phyloP scores from a whole-genome alignment of 495 filamentous ascomycete genomes.

The Penicillium bovifimosum region DNA sequence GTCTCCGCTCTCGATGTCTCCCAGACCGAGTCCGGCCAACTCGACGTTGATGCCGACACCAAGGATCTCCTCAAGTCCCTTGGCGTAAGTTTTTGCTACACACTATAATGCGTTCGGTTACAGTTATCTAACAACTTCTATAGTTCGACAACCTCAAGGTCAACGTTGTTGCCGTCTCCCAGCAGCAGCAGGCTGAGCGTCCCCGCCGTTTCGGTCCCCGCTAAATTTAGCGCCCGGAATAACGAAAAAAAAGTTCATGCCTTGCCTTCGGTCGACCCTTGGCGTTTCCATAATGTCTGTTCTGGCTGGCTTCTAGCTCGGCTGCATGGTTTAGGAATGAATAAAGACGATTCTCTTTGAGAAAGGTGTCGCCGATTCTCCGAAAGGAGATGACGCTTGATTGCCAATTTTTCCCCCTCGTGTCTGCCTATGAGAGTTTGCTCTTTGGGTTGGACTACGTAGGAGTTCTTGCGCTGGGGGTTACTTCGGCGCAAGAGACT shows the following conservation, averaged over 20 bases:
- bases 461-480: conserved; percentile 13
- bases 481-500: conserved; percentile 3
- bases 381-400: conserved; percentile 75
- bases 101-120: not conserved
- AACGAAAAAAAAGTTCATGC: conserved; percentile 28
- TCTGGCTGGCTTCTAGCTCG: conserved; percentile 18
- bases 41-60: conserved; percentile 94
- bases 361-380: conserved; percentile 89
- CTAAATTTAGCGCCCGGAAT: conserved; percentile 27
- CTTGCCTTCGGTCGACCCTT: conserved; percentile 32
- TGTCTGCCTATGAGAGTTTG: conserved; percentile 18
- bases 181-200: conserved; percentile 77
- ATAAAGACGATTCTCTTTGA: conserved; percentile 52
- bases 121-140: conserved; percentile 8
- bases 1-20: conserved; percentile 96
- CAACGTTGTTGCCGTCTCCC: conserved; percentile 83
- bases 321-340: conserved; percentile 47
- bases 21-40: conserved; percentile 82
- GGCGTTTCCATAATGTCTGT: conserved; percentile 27
- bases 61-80: conserved; percentile 98
- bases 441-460: conserved; percentile 15
- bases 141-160: conserved; percentile 97
- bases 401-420: conserved; percentile 62
- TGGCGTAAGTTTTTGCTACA: conserved; percentile 63
- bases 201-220: conserved; percentile 59